Evolutionary conservation across 2,329 filamentous ascomycete genomes (phyloP).

Genomic region (Aphanocladium album): DNA sequence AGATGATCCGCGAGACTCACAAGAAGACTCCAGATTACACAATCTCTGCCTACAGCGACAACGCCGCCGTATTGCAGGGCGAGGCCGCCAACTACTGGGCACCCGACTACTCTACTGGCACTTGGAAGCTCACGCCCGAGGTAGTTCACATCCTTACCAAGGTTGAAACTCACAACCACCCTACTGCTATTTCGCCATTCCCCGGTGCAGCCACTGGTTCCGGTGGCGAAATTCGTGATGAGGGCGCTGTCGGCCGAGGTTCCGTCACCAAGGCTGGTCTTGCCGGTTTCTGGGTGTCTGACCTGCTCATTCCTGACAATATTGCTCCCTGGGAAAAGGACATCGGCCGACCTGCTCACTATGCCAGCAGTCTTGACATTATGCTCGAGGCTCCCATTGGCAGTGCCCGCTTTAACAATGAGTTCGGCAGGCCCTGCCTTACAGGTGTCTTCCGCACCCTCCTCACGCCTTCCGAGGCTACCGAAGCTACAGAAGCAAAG

Average conservation of each 20-base stretch:
- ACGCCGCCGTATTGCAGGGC: constrained; percentile 73
- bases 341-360: constrained; percentile 83
- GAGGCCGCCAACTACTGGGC: constrained; percentile 62
- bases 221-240: constrained; percentile 92
- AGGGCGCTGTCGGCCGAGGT: constrained; percentile 88
- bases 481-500: constrained; percentile 38
- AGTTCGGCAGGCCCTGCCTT: constrained; percentile 87
- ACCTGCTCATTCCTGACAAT: constrained; percentile 81
- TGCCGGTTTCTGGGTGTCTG: constrained; percentile 90
- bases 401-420: constrained; percentile 94
- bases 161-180: constrained; percentile 97
- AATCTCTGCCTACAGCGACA: constrained; percentile 96
- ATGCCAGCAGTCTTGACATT: constrained; percentile 90
- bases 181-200: constrained; percentile 90
- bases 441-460: constrained; percentile 90
- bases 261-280: constrained; percentile 91
- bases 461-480: constrained; percentile 54
- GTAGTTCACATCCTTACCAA: constrained; percentile 83
- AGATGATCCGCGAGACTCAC: constrained; percentile 96
- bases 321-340: constrained; percentile 86
- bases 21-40: constrained; percentile 73
- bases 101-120: constrained; percentile 77
- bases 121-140: constrained; percentile 85
- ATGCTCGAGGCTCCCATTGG: constrained; percentile 97
- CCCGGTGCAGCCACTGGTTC: constrained; percentile 91